Evolutionary conservation across 2,329 filamentous ascomycete genomes (phyloP), one percentile per base, ranked within the genome.

Genomic region (Colletotrichum acutatum): DNA sequence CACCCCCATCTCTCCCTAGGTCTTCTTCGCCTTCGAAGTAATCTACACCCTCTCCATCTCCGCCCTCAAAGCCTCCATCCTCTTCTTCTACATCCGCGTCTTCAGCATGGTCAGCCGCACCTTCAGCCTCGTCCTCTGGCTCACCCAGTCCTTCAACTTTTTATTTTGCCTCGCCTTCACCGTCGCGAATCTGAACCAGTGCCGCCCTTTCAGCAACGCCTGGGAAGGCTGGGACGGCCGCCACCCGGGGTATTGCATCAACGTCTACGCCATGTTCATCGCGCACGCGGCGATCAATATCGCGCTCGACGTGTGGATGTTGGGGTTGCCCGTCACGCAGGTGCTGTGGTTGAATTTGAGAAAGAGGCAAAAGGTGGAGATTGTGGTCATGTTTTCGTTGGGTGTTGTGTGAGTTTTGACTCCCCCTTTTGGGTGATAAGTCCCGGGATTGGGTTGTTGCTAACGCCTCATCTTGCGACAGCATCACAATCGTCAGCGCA

Each of bases 231-330:
- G 82, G 82, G 80, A 82, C 42, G 70, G 71, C 19, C 67, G 34
- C 2, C 70, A 72, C 28, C 61, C 70, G 1, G 83, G 83, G 0
- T 69, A 56, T 14, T 85, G 83, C 70, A 78, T 81, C 5, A 79
- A 84, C 32, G 77, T 85, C 61, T 80, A 79, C 24, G 77, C 77
- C 5, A 82, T 84, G 54, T 79, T 79, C 28, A 86, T 84, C 77
- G 76, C 82, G 11, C 80, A 80, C 62, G 82, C 86, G 1, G 81
- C 76, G 1, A 79, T 86, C 62, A 86, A 84, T 66, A 87, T 88
- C 34, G 73, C 81, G 1, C 81, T 85, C 26, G 85, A 88, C 73
- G 7, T 86, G 5, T 76, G 82, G 61, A 83, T 86, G 58, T 79
- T 87, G 46, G 77, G 78, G 0, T 74, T 87, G 8, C 85, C 86